Base-by-base conservation (phyloP, 78 protist species). In the Chrysochromulina tobinii region DNA sequence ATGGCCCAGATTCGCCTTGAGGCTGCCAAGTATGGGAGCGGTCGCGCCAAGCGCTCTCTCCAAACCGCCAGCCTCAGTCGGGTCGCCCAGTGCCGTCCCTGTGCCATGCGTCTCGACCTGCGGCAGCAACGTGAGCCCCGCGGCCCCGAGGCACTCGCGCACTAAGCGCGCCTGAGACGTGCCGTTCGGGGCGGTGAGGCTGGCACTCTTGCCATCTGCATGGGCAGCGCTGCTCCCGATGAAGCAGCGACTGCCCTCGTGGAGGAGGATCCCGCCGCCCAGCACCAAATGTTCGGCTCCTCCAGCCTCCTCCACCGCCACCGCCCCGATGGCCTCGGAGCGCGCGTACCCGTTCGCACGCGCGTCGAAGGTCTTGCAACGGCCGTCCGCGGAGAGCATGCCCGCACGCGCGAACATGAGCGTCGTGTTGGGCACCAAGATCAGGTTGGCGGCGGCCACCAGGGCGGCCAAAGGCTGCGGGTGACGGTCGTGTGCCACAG, bases 321-420 rank as follows among this genome's bases (percentile, higher is more conserved):
- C 94, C 17, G 84, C 79, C 75, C 98, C 99, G 57, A 11, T 9
- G 11, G 83, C 85, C 85, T 97, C 99, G 38, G 92, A 90, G n/a
- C 99, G 89, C 1, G 86, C 97, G 89, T 95, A 97, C n/a, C 99
- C 99, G 54, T 96, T 79, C 17, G 98, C 99, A 23, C 77, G 12
- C 25, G 72, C 88, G 66, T 95, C 97, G 72, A 96, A 96, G 18
- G 96, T 61, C 55, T 87, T 89, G 73, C 97, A 95, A 11, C 87
- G 84, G 8, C 96, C 97, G 50, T n/a, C 61, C 18, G 93, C 92
- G 57, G 91, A 73, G 14, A 97, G 94, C 54, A 96, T 89, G 12
- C 94, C 94, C 5, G 90, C 87, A 18, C 51, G 14, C 17, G 88
- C 61, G 50, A 96, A 96, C 53, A 91, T 85, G 25, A 68, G 50